These are phyloP conservation scores for Sporisorium scitamineum DNA, from an alignment of 1,284 basidiomycete genomes.

Conservation along the genomic window DNA sequence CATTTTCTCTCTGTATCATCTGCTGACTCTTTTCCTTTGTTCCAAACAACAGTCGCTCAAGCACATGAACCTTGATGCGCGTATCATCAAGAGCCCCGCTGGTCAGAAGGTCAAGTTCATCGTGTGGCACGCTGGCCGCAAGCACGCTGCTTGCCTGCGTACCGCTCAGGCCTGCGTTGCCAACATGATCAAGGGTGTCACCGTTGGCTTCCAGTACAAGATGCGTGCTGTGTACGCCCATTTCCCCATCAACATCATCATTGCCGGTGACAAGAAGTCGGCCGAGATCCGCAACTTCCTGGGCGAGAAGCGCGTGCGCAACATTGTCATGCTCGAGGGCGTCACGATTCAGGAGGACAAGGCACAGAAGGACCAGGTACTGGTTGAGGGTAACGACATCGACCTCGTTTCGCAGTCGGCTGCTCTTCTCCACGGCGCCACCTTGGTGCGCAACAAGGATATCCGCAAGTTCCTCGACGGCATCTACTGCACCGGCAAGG, in stretches of 20 bases:
- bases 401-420: slow-evolving; percentile 69
- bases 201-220: slow-evolving; percentile 99
- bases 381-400: slow-evolving; percentile 73
- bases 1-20: background rate
- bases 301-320: slow-evolving; percentile 90
- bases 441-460: slow-evolving; percentile 72
- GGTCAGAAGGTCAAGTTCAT: slow-evolving; percentile 85
- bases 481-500: slow-evolving; percentile 91
- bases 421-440: slow-evolving; percentile 67
- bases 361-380: slow-evolving; percentile 84
- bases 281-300: slow-evolving; percentile 99
- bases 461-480: slow-evolving; percentile 72
- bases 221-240: slow-evolving; percentile 90
- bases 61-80: slow-evolving; percentile 70
- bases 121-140: slow-evolving; percentile 97
- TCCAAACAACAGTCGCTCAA: slow-evolving; percentile 71
- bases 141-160: slow-evolving; percentile 97
- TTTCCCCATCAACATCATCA: slow-evolving; percentile 99
- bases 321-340: slow-evolving; percentile 91
- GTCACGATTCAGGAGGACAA: slow-evolving; percentile 90
- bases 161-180: slow-evolving; percentile 94
- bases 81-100: slow-evolving; percentile 71
- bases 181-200: slow-evolving; percentile 89
- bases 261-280: slow-evolving; percentile 81
- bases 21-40: slow-evolving; percentile 62